These are phyloP conservation scores for Cucurbita pepo DNA, from an alignment of 306 rosid genomes.

Conservation along the genomic window DNA sequence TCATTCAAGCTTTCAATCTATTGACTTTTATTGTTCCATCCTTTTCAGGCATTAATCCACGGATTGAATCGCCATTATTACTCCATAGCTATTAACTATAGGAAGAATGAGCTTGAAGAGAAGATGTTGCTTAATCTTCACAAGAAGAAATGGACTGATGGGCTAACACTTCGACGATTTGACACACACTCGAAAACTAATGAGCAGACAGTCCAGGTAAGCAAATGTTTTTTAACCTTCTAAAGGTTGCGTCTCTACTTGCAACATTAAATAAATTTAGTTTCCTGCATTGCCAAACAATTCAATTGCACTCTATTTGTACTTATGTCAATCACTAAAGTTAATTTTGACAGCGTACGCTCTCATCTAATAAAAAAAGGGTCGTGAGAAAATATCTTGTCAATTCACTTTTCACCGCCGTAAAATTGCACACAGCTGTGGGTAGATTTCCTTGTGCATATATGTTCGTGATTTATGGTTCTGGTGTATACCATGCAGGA, in stretches of 20 bases:
- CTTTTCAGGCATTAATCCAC: conserved; percentile 73
- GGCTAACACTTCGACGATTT: conserved; percentile 57
- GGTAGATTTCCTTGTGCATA: not conserved
- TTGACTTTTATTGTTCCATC: conserved; percentile 11
- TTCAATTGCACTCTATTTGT: not conserved
- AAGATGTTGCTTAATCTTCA: conserved; percentile 90
- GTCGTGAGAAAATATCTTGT: not conserved
- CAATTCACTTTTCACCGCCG: not conserved
- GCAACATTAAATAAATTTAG: not conserved
- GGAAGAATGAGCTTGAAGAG: conserved; percentile 93
- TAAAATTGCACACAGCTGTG: not conserved
- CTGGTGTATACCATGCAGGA: conserved; percentile 29
- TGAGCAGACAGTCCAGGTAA: conserved; percentile 87
- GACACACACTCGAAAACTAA: conserved; percentile 88
- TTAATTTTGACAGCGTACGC: not conserved
- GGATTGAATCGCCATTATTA: conserved; percentile 94
- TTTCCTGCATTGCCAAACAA: not conserved
- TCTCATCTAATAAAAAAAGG: not conserved
- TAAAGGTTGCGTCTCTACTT: not conserved
- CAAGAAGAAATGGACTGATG: conserved; percentile 97
- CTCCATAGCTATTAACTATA: conserved; percentile 79
- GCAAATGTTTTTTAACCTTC: not conserved
- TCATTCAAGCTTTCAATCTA: not conserved
- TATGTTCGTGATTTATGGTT: not conserved
- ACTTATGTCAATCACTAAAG: not conserved